A percentile compares a stretch with the other conserved stretches of the same genome.
These are phyloP conservation scores for Lanmaoa rubissima DNA, from an alignment of 768 basidiomycete species.

Conservation along the genomic window DNA sequence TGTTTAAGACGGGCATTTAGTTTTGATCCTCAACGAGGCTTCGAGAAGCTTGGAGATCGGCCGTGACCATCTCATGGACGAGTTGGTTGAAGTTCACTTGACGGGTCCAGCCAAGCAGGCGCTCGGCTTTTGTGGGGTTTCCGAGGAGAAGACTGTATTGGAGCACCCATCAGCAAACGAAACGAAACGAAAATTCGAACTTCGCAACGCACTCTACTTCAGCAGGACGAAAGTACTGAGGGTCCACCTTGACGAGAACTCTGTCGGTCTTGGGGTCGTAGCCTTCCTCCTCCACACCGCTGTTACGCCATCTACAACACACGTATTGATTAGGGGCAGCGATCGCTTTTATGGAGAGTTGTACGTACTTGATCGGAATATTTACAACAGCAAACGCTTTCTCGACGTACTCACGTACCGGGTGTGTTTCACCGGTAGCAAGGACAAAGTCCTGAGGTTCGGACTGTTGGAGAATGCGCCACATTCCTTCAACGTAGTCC, in stretches of 20 bases:
- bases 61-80: conserved; percentile 89
- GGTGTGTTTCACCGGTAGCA: conserved; percentile 94
- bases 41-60: conserved; percentile 71
- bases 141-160: conserved; percentile 71
- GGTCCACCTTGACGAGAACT: conserved; percentile 80
- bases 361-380: conserved; percentile 59
- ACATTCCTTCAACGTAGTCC: conserved; percentile 97
- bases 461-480: conserved; percentile 92
- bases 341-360: neutral
- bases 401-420: conserved; percentile 90
- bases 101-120: conserved; percentile 86
- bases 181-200: neutral
- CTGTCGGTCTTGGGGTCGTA: conserved; percentile 66
- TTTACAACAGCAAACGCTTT: conserved; percentile 75
- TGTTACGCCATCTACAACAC: conserved; percentile 68
- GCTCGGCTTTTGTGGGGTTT: conserved; percentile 88
- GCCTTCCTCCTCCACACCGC: conserved; percentile 75
- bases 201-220: conserved; percentile 80
- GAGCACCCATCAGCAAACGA: neutral
- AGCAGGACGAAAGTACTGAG: conserved; percentile 90
- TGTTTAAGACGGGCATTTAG: conserved; percentile 29
- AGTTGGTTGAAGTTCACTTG: conserved; percentile 79
- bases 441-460: conserved; percentile 87
- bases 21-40: conserved; percentile 85
- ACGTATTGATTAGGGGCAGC: conserved; percentile 1